These are phyloP conservation scores for Penicillium sp. DNA, from an alignment of 2,329 filamentous ascomycete species.

Conservation along the genomic window DNA sequence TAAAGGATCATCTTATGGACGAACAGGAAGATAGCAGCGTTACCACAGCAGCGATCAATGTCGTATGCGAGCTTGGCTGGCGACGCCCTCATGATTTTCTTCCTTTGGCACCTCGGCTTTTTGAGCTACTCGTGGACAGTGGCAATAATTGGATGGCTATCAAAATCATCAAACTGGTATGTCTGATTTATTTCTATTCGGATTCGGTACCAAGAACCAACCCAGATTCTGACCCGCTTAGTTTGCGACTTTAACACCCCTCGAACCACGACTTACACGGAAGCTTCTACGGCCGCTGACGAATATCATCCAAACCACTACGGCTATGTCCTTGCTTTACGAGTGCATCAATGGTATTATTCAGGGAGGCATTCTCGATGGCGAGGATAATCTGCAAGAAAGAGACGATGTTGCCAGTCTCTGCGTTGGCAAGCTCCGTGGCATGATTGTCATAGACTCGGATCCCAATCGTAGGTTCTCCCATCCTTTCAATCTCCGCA, in stretches of 20 bases:
- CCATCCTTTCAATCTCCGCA: not conserved
- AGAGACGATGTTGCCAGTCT: slow-evolving; percentile 90
- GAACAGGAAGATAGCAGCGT: slow-evolving; percentile 88
- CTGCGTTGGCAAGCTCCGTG: slow-evolving; percentile 88
- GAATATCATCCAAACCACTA: slow-evolving; percentile 89
- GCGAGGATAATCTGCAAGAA: slow-evolving; percentile 76
- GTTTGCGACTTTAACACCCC: slow-evolving; percentile 92
- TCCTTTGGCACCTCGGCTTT: slow-evolving; percentile 85
- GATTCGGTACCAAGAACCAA: too few species aligned
- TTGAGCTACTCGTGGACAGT: slow-evolving; percentile 87
- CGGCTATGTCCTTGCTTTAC: slow-evolving; percentile 96
- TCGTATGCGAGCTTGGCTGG: slow-evolving; percentile 95
- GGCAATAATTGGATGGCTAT: slow-evolving; percentile 99
- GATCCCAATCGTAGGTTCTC: slow-evolving; percentile 81
- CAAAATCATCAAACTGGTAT: slow-evolving; percentile 93
- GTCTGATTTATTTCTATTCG: slow-evolving; percentile 31
- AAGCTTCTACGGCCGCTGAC: slow-evolving; percentile 91
- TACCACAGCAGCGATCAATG: slow-evolving; percentile 93
- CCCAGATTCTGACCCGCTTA: slow-evolving; percentile 46
- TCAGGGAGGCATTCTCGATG: slow-evolving; percentile 89
- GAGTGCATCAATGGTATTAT: slow-evolving; percentile 99
- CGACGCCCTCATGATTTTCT: slow-evolving; percentile 91
- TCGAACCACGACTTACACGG: slow-evolving; percentile 87
- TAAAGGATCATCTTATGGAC: slow-evolving; percentile 91
- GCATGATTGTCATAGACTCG: slow-evolving; percentile 91